These are phyloP conservation scores for Xylaria sp. DNA, from an alignment of 2,329 filamentous ascomycete genomes.

Conservation along the genomic window DNA sequence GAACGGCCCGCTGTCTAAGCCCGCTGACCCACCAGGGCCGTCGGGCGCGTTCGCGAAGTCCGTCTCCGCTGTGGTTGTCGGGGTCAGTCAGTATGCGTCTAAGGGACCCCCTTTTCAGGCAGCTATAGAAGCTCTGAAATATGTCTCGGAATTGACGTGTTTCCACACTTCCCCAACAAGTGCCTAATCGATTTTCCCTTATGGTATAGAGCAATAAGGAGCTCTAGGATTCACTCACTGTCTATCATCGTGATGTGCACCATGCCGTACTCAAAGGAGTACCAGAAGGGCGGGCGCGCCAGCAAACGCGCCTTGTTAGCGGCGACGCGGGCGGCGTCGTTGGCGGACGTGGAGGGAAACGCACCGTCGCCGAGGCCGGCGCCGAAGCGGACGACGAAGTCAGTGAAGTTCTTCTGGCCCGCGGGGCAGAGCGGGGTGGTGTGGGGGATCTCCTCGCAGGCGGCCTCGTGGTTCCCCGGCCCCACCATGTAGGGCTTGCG, in stretches of 20 bases:
- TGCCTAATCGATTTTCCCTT: too few relatives aligned
- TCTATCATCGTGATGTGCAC: slow-evolving; percentile 57
- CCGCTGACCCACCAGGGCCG: slow-evolving; percentile 42
- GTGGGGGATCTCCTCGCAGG: slow-evolving; percentile 49
- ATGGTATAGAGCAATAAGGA: too few relatives aligned
- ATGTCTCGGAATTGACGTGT: too few relatives aligned
- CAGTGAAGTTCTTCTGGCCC: slow-evolving; percentile 64
- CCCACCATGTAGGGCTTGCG: slow-evolving; percentile 60
- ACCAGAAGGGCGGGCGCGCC: slow-evolving; percentile 60
- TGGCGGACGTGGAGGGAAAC: slow-evolving; percentile 52
- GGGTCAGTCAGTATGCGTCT: too few relatives aligned
- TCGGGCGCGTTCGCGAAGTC: slow-evolving; percentile 57
- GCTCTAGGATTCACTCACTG: too few relatives aligned
- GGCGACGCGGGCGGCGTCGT: slow-evolving; percentile 43
- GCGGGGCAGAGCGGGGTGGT: slow-evolving; percentile 45
- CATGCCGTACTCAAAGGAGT: slow-evolving; percentile 63
- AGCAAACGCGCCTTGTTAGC: slow-evolving; percentile 50
- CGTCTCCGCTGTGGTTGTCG: too few relatives aligned
- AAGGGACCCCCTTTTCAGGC: too few relatives aligned
- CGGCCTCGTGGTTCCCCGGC: slow-evolving; percentile 63
- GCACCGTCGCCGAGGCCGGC: slow-evolving; percentile 54
- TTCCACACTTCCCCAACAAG: too few relatives aligned
- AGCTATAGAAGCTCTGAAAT: too few relatives aligned
- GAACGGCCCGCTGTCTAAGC: slow-evolving; percentile 53
- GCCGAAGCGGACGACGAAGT: slow-evolving; percentile 59